Conservation (phyloP, 805 yeast species). For the Metschnikowia colocasiae region DNA sequence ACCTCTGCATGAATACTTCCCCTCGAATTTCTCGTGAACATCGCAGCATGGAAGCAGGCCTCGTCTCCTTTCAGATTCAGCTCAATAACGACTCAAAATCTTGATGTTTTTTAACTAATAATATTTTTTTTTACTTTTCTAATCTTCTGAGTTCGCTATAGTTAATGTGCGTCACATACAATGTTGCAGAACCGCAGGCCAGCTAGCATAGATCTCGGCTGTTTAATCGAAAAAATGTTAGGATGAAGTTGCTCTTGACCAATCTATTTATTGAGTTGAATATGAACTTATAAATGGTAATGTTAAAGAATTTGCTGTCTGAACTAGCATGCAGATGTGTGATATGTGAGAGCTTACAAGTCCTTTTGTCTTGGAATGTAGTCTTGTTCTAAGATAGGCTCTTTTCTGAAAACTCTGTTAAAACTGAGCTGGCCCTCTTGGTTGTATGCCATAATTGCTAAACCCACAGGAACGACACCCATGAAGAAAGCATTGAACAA, state of each 20-base stretch:
- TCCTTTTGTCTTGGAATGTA: conserved; percentile 44
- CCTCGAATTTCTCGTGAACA: conserved; percentile 12
- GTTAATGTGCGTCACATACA: background rate
- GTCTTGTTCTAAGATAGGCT: conserved; percentile 33
- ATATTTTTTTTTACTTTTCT: background rate
- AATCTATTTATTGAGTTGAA: background rate
- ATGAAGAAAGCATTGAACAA: conserved; percentile 32
- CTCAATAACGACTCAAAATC: conserved; percentile 7
- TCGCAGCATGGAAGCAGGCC: conserved; percentile 28
- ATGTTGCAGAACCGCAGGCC: background rate
- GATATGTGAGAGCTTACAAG: conserved; percentile 21
- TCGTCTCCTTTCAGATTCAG: conserved; percentile 25
- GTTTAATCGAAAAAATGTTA: background rate
- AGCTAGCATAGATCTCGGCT: background rate
- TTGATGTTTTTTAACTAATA: background rate
- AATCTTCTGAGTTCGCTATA: background rate
- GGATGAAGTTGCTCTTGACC: too few relatives aligned
- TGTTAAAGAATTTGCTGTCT: background rate
- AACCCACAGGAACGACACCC: conserved; percentile 38
- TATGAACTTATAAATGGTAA: background rate
- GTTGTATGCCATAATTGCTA: conserved; percentile 35
- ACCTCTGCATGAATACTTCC: conserved; percentile 6
- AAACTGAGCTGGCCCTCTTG: conserved; percentile 36
- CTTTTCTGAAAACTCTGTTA: conserved; percentile 34
- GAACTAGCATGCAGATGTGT: background rate